Evolutionary conservation across 345 rosid genomes (phyloP), one percentile per base, ranked within the genome.

Genomic region (Xanthoceras sorbifolium): DNA sequence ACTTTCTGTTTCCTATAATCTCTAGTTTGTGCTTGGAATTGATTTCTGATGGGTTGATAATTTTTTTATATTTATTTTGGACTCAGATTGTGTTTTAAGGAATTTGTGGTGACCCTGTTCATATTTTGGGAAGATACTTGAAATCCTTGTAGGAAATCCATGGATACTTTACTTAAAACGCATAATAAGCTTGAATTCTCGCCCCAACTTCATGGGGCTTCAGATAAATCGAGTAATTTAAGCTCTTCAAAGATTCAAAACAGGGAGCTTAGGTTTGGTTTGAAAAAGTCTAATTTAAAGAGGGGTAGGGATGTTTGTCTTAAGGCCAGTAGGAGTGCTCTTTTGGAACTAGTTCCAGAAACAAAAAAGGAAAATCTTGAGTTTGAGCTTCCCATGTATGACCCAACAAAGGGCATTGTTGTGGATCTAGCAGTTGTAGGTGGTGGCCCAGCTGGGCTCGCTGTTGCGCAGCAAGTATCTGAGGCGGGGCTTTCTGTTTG

Each of bases 391-490:
- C 99, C 98, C 50, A n/a, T 90, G 73, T 90, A 84, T 78, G 91
- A 95, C 79, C 82, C 92, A 4, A 82, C 91, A 8, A 87, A 86
- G 82, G 90, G 86, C 14, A 76, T 71, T 61, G 84, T 83, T 20
- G 92, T 92, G 66, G 99, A 96, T 78, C 85, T 96, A 48, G 99
- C 98, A 1, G 93, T 96, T 28, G 99, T 96, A 3, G 99, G 99
- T 22, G 99, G 99, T 0, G 99, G 99, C 6, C 98, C 99, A 11
- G 98, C 99, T 0, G 99, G 99, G 76, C 90, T 95, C 18, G 99
- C 99, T 3, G 99, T 95, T 71, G 98, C 99, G 9, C 97, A 93
- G 80, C 97, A 87, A 71, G 99, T 96, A 36, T 92, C 99, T 0
- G 92, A 90, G 81, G 97, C 97, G 0, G 99, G 99, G 38, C 97